Percentiles rank a stretch among this genome's conserved stretches.
Conservation (phyloP, 495 filamentous ascomycete genomes). For the Penicillium canescens region DNA sequence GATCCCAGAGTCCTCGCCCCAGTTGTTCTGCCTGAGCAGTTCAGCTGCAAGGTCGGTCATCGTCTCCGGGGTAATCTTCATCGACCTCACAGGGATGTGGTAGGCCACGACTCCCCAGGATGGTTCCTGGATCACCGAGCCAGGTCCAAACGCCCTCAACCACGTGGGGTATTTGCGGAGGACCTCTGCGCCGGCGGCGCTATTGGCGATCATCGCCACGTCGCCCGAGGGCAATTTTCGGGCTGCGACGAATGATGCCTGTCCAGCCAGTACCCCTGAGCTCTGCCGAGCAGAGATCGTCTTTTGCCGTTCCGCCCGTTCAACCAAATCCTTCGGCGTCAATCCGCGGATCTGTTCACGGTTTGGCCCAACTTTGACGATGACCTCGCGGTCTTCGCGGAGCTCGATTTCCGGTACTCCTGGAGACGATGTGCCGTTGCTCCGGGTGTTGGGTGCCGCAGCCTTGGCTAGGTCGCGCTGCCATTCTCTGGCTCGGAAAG, state of each 20-base stretch:
- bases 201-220: constrained; percentile 7
- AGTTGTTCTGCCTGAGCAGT: constrained; percentile 9
- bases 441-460: constrained; percentile 2
- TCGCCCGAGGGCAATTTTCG: too few relatives aligned
- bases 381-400: too few relatives aligned
- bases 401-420: background rate
- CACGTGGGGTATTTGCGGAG: constrained; percentile 7
- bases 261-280: constrained; percentile 2
- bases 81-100: constrained; percentile 6
- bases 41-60: constrained; percentile 6
- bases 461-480: constrained; percentile 3
- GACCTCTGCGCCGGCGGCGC: constrained; percentile 9
- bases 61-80: constrained; percentile 6
- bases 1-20: constrained; percentile 10
- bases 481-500: constrained; percentile 3
- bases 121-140: constrained; percentile 10
- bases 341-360: too few relatives aligned
- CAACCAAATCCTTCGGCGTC: too few relatives aligned
- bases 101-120: constrained; percentile 21
- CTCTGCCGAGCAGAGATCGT: background rate
- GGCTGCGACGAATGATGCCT: too few relatives aligned
- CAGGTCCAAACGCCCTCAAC: constrained; percentile 9
- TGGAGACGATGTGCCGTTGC: constrained; percentile 5
- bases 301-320: too few relatives aligned
- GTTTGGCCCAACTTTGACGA: too few relatives aligned